Conservation (phyloP, 2,329 filamentous ascomycete genomes). For the Fusarium lyarnte region DNA sequence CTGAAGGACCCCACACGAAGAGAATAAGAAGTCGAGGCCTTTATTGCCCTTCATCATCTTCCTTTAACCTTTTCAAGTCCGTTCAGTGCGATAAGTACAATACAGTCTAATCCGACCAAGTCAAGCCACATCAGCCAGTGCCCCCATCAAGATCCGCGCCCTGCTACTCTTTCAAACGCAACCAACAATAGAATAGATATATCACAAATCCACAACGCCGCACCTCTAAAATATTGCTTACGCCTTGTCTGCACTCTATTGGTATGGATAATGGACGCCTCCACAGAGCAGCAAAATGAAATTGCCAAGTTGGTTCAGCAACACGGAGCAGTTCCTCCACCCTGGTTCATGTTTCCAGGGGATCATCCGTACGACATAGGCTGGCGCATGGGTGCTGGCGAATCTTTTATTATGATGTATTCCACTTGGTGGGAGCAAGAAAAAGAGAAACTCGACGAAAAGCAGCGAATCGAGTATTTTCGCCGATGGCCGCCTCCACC, state of each 20-base stretch:
- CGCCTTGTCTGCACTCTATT: too few relatives aligned
- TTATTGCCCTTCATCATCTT: background rate
- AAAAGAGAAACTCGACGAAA: background rate
- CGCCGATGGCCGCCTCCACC: background rate
- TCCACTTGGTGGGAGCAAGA: background rate
- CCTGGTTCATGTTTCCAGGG: background rate
- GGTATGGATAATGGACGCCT: rapidly evolving
- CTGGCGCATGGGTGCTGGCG: background rate
- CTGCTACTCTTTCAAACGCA: background rate
- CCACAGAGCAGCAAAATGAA: background rate
- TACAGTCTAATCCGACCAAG: background rate
- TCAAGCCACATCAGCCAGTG: background rate
- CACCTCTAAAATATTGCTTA: background rate
- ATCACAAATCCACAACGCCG: background rate
- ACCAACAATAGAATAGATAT: rapidly evolving
- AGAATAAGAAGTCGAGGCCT: rapidly evolving
- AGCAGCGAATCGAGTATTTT: background rate
- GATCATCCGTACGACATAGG: background rate
- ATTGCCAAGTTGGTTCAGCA: background rate
- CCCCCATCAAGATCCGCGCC: background rate
- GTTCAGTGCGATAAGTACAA: rapidly evolving
- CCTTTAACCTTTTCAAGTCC: background rate
- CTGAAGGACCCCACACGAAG: background rate
- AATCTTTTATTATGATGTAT: background rate
- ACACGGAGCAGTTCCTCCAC: background rate